Evolutionary conservation across 2,329 filamentous ascomycete genomes (phyloP), one percentile per base, ranked within the genome.

Genomic region (Clonostachys byssicola): DNA sequence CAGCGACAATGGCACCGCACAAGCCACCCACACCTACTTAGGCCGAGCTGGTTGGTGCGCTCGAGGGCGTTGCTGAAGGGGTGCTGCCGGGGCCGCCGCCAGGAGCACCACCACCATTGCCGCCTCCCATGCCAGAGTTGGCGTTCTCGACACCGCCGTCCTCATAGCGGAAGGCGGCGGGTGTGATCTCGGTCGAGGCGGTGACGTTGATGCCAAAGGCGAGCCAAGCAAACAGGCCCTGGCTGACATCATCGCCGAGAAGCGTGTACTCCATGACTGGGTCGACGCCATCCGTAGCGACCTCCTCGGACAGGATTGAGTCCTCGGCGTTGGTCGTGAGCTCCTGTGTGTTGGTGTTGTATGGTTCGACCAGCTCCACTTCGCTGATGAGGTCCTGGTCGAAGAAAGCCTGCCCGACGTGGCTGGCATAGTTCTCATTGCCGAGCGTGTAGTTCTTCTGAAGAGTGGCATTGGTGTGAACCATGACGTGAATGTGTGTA

Each of bases 351-450:
- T 78, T 80, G 47, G 58, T 59, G 40, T 54, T 60, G 60, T 80
- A 79, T 1, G 80, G 79, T 2, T 62, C 56, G 1, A 65, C 64
- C 16, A 62, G 56, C 49, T 81, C 77, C 42, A 84, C 78, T 20
- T 67, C 57, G 5, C 61, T 51, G 50, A 81, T 73, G 34, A 86
- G 72, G 46, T 71, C 68, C 56, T 84, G 76, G 60, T 84, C 79
- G 57, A 83, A 80, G 67, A 82, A 86, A 47, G 82, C 62, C 60
- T 86, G 81, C n/a, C 82, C 81, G 33, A 85, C 73, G 60, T 85
- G 80, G 9, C 78, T 75, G 47, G 79, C 72, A 34, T 63, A 63
- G 42, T 59, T 60, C 1, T 63, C 57, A 34, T 58, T 60, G 18
- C 61, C 59, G 4, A 70, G 59, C 1, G 66, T 68, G 34, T 59